Base-by-base conservation (phyloP, 441 rosid species). In the Arabidopsis hybrid region DNA sequence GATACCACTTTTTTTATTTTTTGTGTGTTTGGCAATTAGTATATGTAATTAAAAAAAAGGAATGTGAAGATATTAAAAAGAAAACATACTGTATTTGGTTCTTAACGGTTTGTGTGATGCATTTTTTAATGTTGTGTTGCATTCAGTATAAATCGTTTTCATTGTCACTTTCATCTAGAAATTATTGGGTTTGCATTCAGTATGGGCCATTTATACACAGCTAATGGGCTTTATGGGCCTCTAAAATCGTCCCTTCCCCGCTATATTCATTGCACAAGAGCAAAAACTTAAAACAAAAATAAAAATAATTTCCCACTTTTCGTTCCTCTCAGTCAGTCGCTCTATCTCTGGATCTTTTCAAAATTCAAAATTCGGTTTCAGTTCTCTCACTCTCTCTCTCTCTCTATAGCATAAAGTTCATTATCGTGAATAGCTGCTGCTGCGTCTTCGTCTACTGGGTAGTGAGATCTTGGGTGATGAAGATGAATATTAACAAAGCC, bases 401-500 rank as follows among this genome's bases (percentile, higher is more conserved):
- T 60, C 67, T 12, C 60, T 49, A 55, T 56, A 7, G 21, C 31
- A 55, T 12, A 1, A 6, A 38, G 0, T 26, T 49, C 55, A 12
- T 16, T 1, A 29, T 35, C 52, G 49, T 35, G 34, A 55, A 18
- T 62, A 21, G 26, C 26, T 21, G 59, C 45, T 35, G 34, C 55
- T 35, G 34, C 47, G 26, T 67, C 63, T 9, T 59, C 38, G 57
- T 78, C 68, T 69, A 39, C 45, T 52, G 36, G 10, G 26, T 21
- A 21, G 26, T 35, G 34, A 26, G 74, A 34, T 51, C 70, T 4
- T 8, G 32, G 32, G 32, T 51, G 76, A 89, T 88, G 97, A 92
- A 92, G 86, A 77, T 91, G 93, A 95, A 92, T 82, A 86, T 90
- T 84, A 93, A 93, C 86, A 88, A 83, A 86, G 96, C 89, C 17